Evolutionary conservation across 257 asterid species (phyloP), one percentile per base, ranked within the genome.

Genomic region (Forsythia viridissima): DNA sequence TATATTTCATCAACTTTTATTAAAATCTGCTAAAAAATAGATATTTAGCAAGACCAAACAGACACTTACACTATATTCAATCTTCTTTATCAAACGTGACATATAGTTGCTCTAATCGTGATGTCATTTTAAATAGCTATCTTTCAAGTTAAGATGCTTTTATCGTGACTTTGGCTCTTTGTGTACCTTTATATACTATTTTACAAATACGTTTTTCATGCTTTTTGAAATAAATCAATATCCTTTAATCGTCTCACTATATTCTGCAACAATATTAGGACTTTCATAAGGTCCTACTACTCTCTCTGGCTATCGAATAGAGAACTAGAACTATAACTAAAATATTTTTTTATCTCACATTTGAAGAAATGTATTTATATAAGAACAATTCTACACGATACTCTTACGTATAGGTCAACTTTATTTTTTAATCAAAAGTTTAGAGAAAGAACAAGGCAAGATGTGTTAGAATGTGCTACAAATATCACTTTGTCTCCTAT

Each of bases 381-480:
- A 44, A 9, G 11, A 8, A 8, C 12, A 10, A 51, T 15, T 13
- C 0, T 51, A 52, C 21, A 52, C 61, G 4, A 0, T 16, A 52
- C 21, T 52, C 61, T 15, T 52, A 4, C 8, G 21, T 16, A 15
- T n/a, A 12, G 1, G 8, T 13, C 21, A 52, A 52, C 4, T 18
- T 52, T 52, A 52, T 1, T 3, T 51, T 59, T 59, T 59, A 20
- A 59, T 59, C 11, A n/a, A 59, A 59, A n/a, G 3, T 59, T 34
- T 5, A 6, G 9, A 4, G n/a, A n/a, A 57, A 57, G 66, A 57
- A 57, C 34, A 20, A n/a, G 61, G 16, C 8, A 57, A 57, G 34
- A 57, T 4, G 66, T 57, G 7, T 18, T 21, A 72, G 87, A 84
- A 84, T 80, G 46, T 84, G 72, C 78, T 69, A 66, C 71, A 46